Conservation (phyloP, 495 filamentous ascomycete species). For the Penicillium soppii region DNA sequence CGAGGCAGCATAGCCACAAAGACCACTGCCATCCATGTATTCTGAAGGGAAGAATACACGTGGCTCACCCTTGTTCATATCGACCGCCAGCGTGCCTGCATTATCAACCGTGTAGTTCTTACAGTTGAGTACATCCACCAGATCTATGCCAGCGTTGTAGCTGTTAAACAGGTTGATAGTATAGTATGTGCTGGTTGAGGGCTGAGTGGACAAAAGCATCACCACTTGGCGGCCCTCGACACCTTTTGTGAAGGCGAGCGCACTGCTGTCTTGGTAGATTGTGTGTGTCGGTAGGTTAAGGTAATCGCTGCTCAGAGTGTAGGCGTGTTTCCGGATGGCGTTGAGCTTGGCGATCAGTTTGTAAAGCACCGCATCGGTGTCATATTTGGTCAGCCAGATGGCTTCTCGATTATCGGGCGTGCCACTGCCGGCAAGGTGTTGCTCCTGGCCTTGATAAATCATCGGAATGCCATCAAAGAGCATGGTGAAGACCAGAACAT, state of each 20-base stretch:
- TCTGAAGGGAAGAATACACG: slow-evolving; percentile 42
- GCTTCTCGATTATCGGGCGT: slow-evolving; percentile 72
- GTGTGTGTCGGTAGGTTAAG: slow-evolving; percentile 48
- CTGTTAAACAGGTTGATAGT: slow-evolving; percentile 42
- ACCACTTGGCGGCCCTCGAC: slow-evolving; percentile 52
- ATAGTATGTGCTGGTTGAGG: slow-evolving; percentile 41
- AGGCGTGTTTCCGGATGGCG: slow-evolving; percentile 56
- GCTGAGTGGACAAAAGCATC: slow-evolving; percentile 59
- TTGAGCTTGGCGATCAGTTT: slow-evolving; percentile 57
- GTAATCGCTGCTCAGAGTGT: slow-evolving; percentile 46
- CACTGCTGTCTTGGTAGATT: slow-evolving; percentile 54
- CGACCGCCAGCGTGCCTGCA: slow-evolving; percentile 43
- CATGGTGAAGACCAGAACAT: slow-evolving; percentile 69
- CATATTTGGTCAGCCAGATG: slow-evolving; percentile 67
- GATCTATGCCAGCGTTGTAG: slow-evolving; percentile 30
- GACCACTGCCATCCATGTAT: slow-evolving; percentile 33
- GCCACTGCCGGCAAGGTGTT: slow-evolving; percentile 58
- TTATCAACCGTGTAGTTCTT: slow-evolving; percentile 39
- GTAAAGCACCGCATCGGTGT: slow-evolving; percentile 60
- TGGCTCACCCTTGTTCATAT: slow-evolving; percentile 50
- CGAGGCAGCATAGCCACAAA: slow-evolving; percentile 29
- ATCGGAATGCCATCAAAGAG: slow-evolving; percentile 67
- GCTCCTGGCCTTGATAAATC: slow-evolving; percentile 71
- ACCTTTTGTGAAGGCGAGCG: slow-evolving; percentile 65
- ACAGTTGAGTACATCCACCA: slow-evolving; percentile 55